These are phyloP conservation scores for Laetiporus sulphureus DNA, from an alignment of 1,284 basidiomycete species.

Conservation along the genomic window DNA sequence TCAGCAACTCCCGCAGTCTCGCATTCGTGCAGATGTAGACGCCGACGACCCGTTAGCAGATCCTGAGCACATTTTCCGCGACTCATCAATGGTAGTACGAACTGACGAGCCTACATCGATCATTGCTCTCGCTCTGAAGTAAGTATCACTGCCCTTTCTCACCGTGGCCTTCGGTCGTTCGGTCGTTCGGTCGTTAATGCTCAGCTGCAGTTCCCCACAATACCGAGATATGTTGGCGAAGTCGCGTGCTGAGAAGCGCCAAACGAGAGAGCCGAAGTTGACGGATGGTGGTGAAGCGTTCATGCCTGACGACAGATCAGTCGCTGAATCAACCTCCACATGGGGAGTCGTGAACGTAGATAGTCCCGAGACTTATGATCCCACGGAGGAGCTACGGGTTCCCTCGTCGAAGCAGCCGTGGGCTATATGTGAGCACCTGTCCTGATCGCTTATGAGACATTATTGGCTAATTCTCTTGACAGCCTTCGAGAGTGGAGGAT, in stretches of 20 bases:
- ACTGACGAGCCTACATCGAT: conserved; percentile 98
- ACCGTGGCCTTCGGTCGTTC: neutral
- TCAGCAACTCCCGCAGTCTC: conserved; percentile 40
- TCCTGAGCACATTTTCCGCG: conserved; percentile 90
- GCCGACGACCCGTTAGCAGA: conserved; percentile 63
- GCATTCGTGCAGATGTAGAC: conserved; percentile 42
- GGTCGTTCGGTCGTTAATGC: neutral
- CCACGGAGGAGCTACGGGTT: conserved; percentile 67
- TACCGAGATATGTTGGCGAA: conserved; percentile 82
- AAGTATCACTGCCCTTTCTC: conserved; percentile 19
- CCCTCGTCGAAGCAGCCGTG: conserved; percentile 77
- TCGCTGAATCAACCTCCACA: conserved; percentile 74
- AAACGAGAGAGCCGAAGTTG: conserved; percentile 58
- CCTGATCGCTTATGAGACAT: neutral
- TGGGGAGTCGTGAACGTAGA: conserved; percentile 85
- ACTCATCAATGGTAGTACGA: conserved; percentile 91
- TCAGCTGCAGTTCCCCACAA: conserved; percentile 64
- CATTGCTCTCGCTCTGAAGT: conserved; percentile 93
- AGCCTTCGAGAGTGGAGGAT: conserved; percentile 89
- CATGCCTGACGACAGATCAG: conserved; percentile 82
- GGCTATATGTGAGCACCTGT: conserved; percentile 57
- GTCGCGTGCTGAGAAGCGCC: conserved; percentile 67
- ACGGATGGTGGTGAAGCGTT: conserved; percentile 70
- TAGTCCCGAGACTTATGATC: conserved; percentile 52
- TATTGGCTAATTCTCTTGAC: conserved; percentile 10